Evolutionary conservation across 2,329 filamentous ascomycete species (phyloP), one percentile per base, ranked within the genome.

Genomic region (Fusarium incarnatum): DNA sequence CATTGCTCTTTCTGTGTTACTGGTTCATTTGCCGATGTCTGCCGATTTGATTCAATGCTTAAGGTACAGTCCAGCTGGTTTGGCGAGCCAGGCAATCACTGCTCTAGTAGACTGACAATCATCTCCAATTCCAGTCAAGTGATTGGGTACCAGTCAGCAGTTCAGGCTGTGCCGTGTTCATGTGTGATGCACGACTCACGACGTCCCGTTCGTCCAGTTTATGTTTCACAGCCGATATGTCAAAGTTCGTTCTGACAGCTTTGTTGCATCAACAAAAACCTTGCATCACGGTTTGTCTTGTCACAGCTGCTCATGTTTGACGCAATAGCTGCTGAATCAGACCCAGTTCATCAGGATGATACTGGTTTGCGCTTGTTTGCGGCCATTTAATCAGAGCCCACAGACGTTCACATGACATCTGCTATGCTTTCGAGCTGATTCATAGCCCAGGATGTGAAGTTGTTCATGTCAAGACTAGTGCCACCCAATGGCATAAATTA

Each of bases 261-360:
- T 44, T 60, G 25, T 28, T 37, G 23, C 45, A 41, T 56, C 50
- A 30, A 56, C 28, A 47, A 16, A 40, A 44, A 59, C 55, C 48
- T 54, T 56, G 46, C 58, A 46, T 55, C 37, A 25, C 20, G 16
- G 27, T 22, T 25, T 37, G 45, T 49, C 22, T 32, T 47, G 50
- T 30, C 52, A 49, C 46, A 34, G 34, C 45, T 53, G 50, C 25
- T 22, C 20, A 37, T 13, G 23, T 45, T 71, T 60, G 55, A 60
- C 52, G 47, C 60, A 67, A 70, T 58, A 47, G 12, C 32, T 56
- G 10, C 23, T 72, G 68, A 72, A 67, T 72, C 61, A 72, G 47
- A 32, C 65, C 28, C n/a, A 50, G 30, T 27, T 45, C 10, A 41
- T 5, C 46, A 52, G 30, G 27, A 53, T 57, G 20, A 27, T 61